Conservation (phyloP, 805 yeast genomes). For the Nakazawaea wyomingensis region DNA sequence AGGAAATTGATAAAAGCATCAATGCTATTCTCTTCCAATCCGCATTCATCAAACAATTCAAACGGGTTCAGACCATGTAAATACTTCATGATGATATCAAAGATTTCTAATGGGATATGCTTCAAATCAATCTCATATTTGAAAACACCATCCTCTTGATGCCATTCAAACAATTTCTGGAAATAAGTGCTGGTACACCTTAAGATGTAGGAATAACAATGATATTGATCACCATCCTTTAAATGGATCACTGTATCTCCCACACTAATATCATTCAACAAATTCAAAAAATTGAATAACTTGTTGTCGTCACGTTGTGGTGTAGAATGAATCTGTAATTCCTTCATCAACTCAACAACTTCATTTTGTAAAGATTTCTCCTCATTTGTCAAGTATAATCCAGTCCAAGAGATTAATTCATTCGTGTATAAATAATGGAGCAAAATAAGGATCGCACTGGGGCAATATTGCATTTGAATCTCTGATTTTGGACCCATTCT, state of each 20-base stretch:
- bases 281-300: conserved; percentile 10
- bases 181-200: conserved; percentile 57
- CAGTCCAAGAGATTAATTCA: conserved; percentile 18
- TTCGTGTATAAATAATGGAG: conserved; percentile 25
- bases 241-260: conserved; percentile 37
- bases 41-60: conserved; percentile 31
- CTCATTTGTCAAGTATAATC: conserved; percentile 1
- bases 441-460: conserved; percentile 16
- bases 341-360: conserved; percentile 16
- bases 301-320: neutral
- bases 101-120: conserved; percentile 35
- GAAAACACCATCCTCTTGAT: conserved; percentile 8
- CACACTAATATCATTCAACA: neutral
- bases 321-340: conserved; percentile 14
- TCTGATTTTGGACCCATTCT: no score
- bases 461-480: neutral
- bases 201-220: conserved; percentile 49
- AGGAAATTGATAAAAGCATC: conserved; percentile 44
- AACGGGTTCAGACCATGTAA: conserved; percentile 50
- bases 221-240: conserved; percentile 36
- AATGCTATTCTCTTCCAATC: conserved; percentile 17
- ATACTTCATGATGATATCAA: conserved; percentile 46
- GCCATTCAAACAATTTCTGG: conserved; percentile 58
- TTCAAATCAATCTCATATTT: conserved; percentile 33
- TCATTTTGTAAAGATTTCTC: conserved; percentile 17